Percentiles rank a stretch among this genome's conserved stretches.
phyloP scores from a whole-genome alignment of 495 filamentous ascomycete species.

The Haplographium delicatum region DNA sequence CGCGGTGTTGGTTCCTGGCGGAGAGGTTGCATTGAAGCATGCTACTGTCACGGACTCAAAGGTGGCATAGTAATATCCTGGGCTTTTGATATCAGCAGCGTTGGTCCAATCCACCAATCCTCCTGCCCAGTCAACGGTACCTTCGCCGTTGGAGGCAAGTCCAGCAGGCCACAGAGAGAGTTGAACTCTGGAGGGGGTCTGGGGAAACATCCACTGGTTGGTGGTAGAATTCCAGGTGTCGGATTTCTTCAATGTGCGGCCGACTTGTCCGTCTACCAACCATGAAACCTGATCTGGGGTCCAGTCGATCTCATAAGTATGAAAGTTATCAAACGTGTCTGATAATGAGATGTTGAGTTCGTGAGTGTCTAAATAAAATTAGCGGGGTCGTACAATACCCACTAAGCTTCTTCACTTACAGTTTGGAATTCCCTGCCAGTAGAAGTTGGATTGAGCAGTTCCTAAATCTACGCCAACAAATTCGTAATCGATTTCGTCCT shows the following conservation, averaged over 20 bases:
- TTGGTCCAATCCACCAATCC: constrained; percentile 84
- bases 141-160: constrained; percentile 66
- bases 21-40: constrained; percentile 71
- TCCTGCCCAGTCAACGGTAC: constrained; percentile 89
- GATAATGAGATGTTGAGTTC: constrained; percentile 60
- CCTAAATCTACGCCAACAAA: constrained; percentile 78
- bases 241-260: constrained; percentile 65
- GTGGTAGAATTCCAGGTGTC: constrained; percentile 80
- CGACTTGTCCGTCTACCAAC: constrained; percentile 72
- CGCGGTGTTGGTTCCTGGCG: constrained; percentile 52
- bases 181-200: constrained; percentile 89
- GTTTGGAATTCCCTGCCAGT: constrained; percentile 88
- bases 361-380: constrained; percentile 60
- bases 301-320: constrained; percentile 94
- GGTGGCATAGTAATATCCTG: constrained; percentile 85
- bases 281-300: constrained; percentile 77
- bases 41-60: constrained; percentile 71
- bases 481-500: constrained; percentile 98
- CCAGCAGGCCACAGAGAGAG: constrained; percentile 96
- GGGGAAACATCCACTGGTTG: constrained; percentile 83
- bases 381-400: background rate
- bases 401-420: constrained; percentile 70
- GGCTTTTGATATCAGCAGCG: constrained; percentile 66
- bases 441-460: constrained; percentile 87
- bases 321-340: constrained; percentile 73